phyloP scores from a whole-genome alignment of 352 stramenopile genomes.

The Pythium folliculosum region DNA sequence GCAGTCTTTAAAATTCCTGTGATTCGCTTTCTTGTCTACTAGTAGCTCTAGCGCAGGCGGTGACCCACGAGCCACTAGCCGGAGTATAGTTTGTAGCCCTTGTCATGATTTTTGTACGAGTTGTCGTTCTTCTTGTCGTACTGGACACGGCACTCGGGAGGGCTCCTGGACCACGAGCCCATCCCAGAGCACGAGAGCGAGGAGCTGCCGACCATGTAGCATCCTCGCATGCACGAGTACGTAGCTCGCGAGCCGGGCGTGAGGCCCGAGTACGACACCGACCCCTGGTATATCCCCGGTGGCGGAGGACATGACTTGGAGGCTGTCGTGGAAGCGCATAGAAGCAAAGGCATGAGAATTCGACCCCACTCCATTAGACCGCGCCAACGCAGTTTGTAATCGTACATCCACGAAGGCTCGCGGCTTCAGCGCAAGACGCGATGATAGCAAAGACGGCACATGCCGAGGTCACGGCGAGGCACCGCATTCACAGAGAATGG shows the following conservation, averaged over 20 bases:
- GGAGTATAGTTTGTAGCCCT: constrained; percentile 55
- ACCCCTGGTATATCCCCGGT: constrained; percentile 42
- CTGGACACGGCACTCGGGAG: constrained; percentile 45
- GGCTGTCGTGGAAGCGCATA: background rate
- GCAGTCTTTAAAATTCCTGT: background rate
- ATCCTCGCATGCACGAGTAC: constrained; percentile 50
- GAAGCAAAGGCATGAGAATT: background rate
- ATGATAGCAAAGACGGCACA: background rate
- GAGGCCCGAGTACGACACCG: constrained; percentile 40
- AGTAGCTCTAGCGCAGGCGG: background rate
- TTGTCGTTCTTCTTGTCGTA: constrained; percentile 53
- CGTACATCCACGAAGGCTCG: constrained; percentile 13
- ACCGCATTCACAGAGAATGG: background rate
- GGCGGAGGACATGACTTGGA: constrained; percentile 31
- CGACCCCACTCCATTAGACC: background rate
- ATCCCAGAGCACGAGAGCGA: constrained; percentile 36
- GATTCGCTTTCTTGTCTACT: background rate
- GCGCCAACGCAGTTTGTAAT: background rate
- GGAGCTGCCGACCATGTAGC: constrained; percentile 34
- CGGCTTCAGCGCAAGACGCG: background rate
- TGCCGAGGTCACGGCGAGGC: background rate
- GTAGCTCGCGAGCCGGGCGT: constrained; percentile 35
- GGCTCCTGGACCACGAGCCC: constrained; percentile 40
- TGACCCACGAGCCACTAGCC: constrained; percentile 34
- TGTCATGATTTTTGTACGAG: constrained; percentile 54